Percentiles rank a stretch among this genome's conserved stretches.
phyloP scores from a whole-genome alignment of 805 yeast species.

The Zygosaccharomyces bisporus region DNA sequence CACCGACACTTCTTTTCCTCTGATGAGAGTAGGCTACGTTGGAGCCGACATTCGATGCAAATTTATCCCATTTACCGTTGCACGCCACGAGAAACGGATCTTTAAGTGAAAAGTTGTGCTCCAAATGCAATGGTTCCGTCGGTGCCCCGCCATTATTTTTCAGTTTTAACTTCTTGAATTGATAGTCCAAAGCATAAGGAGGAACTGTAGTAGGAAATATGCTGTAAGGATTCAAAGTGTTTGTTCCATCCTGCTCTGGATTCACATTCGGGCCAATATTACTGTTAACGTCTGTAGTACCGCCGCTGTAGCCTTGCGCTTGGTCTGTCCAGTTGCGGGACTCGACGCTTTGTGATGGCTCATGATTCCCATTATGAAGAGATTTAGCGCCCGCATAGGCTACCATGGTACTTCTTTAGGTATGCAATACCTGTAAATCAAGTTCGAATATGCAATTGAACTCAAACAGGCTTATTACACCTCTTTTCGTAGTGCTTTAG shows the following conservation, averaged over 20 bases:
- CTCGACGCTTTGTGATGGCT: neutral
- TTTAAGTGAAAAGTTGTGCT: constrained; percentile 14
- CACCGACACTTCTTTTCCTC: constrained; percentile 7
- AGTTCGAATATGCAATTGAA: neutral
- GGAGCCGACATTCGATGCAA: constrained; percentile 39
- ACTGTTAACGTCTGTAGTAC: neutral
- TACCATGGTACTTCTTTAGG: neutral
- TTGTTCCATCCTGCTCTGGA: neutral
- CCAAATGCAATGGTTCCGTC: neutral
- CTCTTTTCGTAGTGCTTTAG: neutral
- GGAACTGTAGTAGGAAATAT: constrained; percentile 49
- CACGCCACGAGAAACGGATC: constrained; percentile 39
- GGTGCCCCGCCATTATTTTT: constrained; percentile 12
- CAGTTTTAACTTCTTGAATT: constrained; percentile 19
- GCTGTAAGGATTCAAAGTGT: constrained; percentile 33
- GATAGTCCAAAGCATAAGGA: constrained; percentile 59
- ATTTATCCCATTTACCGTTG: constrained; percentile 49
- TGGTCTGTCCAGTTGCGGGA: neutral
- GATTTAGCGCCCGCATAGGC: neutral
- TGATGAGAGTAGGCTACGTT: constrained; percentile 27
- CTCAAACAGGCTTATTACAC: neutral
- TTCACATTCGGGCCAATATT: neutral
- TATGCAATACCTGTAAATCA: neutral
- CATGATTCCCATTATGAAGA: neutral
- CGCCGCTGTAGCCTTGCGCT: neutral